Evolutionary conservation across 768 basidiomycete species (phyloP).

Genomic region (Neoboletus brunneissimus): DNA sequence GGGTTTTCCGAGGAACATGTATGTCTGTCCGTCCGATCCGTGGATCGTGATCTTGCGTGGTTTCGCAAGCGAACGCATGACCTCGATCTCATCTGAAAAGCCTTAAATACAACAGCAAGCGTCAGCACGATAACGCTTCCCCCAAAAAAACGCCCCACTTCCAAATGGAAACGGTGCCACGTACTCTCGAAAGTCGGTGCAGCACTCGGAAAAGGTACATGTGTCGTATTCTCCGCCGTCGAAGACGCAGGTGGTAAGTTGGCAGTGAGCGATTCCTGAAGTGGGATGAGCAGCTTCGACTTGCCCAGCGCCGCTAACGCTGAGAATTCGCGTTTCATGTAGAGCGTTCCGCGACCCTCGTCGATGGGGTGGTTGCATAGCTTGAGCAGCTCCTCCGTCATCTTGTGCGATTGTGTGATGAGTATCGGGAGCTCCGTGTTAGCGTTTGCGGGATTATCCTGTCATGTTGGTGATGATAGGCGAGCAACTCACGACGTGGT

Average conservation of each 20-base stretch:
- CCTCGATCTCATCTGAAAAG: slow-evolving; percentile 77
- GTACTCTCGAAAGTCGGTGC: slow-evolving; percentile 73
- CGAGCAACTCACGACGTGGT: not conserved
- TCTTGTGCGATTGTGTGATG: slow-evolving; percentile 51
- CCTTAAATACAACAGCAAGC: slow-evolving; percentile 37
- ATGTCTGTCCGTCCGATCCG: slow-evolving; percentile 78
- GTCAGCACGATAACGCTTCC: not conserved
- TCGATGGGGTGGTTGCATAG: slow-evolving; percentile 58
- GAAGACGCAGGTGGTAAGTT: slow-evolving; percentile 75
- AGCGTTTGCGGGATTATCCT: slow-evolving; percentile 49
- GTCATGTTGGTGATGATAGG: not conserved
- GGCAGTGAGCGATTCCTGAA: slow-evolving; percentile 90
- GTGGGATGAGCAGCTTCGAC: slow-evolving; percentile 76
- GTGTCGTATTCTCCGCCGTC: slow-evolving; percentile 43
- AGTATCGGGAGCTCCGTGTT: slow-evolving; percentile 44
- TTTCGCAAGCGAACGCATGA: slow-evolving; percentile 90
- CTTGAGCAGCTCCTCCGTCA: slow-evolving; percentile 68
- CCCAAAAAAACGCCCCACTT: not conserved
- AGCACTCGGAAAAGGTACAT: slow-evolving; percentile 78
- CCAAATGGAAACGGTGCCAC: not conserved
- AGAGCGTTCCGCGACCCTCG: slow-evolving; percentile 36
- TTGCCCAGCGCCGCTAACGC: slow-evolving; percentile 54
- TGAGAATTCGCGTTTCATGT: slow-evolving; percentile 52
- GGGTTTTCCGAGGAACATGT: slow-evolving; percentile 94
- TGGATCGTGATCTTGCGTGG: slow-evolving; percentile 87